phyloP scores from a whole-genome alignment of 371 early-diverging fungal genomes.

The Catenaria anguillulae region DNA sequence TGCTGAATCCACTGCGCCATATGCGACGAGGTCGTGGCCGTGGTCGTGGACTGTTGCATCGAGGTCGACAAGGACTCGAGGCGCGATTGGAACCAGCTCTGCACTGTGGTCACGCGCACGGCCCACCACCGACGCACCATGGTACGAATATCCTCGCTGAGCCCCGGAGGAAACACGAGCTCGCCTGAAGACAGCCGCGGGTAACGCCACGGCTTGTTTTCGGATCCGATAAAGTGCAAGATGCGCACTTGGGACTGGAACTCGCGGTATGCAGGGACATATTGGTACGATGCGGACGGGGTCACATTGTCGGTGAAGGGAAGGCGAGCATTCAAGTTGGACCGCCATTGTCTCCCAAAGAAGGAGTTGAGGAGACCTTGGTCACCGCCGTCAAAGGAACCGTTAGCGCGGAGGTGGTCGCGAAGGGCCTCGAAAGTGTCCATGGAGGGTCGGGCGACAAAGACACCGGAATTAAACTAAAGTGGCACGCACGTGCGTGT shows the following conservation, averaged over 20 bases:
- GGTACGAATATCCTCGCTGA: not conserved
- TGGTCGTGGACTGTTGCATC: too few relatives aligned
- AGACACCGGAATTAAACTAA: constrained; percentile 93
- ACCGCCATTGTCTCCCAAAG: constrained; percentile 58
- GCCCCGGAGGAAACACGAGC: not conserved
- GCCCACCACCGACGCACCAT: not conserved
- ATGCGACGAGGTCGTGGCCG: not conserved
- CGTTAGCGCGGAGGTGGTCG: constrained; percentile 31
- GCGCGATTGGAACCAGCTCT: too few relatives aligned
- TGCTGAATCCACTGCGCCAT: too few relatives aligned
- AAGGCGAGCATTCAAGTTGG: constrained; percentile 40
- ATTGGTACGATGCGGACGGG: constrained; percentile 70
- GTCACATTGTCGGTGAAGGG: constrained; percentile 88
- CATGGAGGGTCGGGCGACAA: constrained; percentile 56
- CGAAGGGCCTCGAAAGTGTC: constrained; percentile 34
- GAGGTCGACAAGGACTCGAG: too few relatives aligned
- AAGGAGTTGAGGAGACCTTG: constrained; percentile 84
- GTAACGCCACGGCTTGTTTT: not conserved
- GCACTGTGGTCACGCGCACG: not conserved
- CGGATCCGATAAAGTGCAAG: constrained; percentile 76
- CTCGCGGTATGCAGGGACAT: constrained; percentile 27
- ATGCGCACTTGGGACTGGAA: constrained; percentile 51
- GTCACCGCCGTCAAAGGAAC: constrained; percentile 81
- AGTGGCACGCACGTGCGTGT: too few relatives aligned
- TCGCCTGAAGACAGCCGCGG: not conserved